Conservation (phyloP, 371 early-diverging fungal genomes). For the Lichtheimia ornata region DNA sequence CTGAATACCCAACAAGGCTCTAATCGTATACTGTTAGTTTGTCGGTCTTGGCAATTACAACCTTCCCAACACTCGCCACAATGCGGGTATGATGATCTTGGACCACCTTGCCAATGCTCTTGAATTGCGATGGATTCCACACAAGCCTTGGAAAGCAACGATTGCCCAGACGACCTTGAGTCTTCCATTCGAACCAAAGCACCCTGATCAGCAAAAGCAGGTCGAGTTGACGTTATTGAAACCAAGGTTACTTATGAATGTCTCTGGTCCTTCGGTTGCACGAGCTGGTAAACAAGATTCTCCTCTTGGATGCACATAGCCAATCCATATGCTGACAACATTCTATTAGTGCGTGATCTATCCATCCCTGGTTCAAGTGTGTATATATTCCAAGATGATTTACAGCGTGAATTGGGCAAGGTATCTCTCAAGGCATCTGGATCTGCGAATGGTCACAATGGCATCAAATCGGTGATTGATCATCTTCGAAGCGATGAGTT, state of each 20-base stretch:
- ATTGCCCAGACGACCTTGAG: constrained; percentile 36
- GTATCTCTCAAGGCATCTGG: constrained; percentile 64
- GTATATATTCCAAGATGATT: constrained; percentile 78
- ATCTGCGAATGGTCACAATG: constrained; percentile 75
- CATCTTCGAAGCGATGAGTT: constrained; percentile 56
- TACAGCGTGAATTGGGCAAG: constrained; percentile 70
- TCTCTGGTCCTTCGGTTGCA: constrained; percentile 68
- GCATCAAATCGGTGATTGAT: constrained; percentile 68
- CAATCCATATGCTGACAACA: neutral
- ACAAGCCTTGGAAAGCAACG: constrained; percentile 45
- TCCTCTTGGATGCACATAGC: neutral
- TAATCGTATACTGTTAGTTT: constrained; percentile 33
- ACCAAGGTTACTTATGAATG: constrained; percentile 70
- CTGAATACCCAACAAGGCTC: too few species aligned
- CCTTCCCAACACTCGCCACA: constrained; percentile 71
- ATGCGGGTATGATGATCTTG: constrained; percentile 74
- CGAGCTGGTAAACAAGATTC: constrained; percentile 55
- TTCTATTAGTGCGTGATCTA: constrained; percentile 37
- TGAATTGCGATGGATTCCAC: constrained; percentile 49
- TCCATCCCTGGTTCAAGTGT: constrained; percentile 39
- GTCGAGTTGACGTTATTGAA: constrained; percentile 61
- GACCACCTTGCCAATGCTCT: constrained; percentile 56
- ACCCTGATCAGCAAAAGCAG: constrained; percentile 19
- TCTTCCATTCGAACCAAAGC: constrained; percentile 15
- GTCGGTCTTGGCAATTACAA: constrained; percentile 76